Evolutionary conservation across 208 protist species (phyloP).

Genomic region (Crithidia brevicula): DNA sequence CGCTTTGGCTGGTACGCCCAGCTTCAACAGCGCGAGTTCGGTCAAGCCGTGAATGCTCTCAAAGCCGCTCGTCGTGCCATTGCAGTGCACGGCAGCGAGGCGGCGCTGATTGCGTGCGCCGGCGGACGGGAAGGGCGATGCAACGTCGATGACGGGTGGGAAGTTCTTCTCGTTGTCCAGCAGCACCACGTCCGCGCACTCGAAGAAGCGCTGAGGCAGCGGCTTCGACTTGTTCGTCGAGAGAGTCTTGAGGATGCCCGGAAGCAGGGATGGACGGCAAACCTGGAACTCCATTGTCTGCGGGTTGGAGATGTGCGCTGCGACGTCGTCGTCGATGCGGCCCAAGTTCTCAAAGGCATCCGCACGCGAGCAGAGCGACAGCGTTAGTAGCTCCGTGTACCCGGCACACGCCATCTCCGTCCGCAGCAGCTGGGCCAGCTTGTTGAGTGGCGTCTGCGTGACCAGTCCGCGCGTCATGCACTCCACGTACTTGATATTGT

Average conservation of each 20-base stretch:
- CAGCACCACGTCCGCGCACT: conserved; percentile 96
- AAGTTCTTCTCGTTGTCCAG: conserved; percentile 89
- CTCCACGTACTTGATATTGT: conserved; percentile 92
- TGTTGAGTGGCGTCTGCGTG: conserved; percentile 92
- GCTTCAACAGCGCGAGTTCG: conserved; percentile 77
- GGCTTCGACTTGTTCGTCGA: conserved; percentile 89
- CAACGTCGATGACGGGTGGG: conserved; percentile 73
- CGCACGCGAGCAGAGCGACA: conserved; percentile 92
- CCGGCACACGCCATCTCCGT: conserved; percentile 93
- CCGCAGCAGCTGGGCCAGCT: conserved; percentile 93
- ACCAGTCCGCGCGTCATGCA: conserved; percentile 85
- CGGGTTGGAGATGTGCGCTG: conserved; percentile 93
- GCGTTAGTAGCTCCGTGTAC: conserved; percentile 97
- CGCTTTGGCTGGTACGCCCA: conserved; percentile 55
- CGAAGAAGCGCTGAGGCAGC: conserved; percentile 97
- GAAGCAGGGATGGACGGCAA: conserved; percentile 93
- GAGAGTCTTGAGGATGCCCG: conserved; percentile 97
- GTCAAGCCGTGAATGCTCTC: conserved; percentile 83
- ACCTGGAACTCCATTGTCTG: conserved; percentile 96
- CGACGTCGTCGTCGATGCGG: conserved; percentile 74
- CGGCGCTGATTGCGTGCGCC: conserved; percentile 92
- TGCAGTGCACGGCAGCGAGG: conserved; percentile 88
- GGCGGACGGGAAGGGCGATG: conserved; percentile 53
- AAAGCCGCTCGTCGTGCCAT: conserved; percentile 72
- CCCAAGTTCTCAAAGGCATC: conserved; percentile 91